Evolutionary conservation across 1,284 basidiomycete species (phyloP), one percentile per base, ranked within the genome.

Genomic region (Ustilago hordei): DNA sequence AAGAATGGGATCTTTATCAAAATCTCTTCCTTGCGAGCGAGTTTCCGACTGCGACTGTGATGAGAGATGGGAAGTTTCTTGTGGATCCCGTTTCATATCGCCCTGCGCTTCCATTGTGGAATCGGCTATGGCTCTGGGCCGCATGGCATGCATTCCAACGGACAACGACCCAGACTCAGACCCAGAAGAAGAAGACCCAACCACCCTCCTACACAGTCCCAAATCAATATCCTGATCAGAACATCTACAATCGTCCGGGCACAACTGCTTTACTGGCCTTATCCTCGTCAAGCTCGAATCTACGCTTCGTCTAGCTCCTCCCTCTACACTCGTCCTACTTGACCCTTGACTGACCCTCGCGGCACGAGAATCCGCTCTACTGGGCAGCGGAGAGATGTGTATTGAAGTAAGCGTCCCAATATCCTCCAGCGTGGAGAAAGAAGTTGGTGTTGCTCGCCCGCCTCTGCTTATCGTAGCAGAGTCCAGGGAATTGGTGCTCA

Each of bases 201-300:
- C 65, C 2, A 66, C 71, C 43, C 75, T 63, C 31, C 75, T 64
- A 57, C 71, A 78, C 34, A 70, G 31, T 7, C 60, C 75, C 9
- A 70, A 58, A 39, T 74, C 64, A 34, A 78, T 67, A 8, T 78
- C 75, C 58, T 74, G 75, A 52, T 78, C 75, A 2, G 75, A 78
- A 55, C 75, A 78, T 48, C 75, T 68, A 47, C 71, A 78, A 31
- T 75, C 71, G n/a, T 54, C 68, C 3, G 75, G 75, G 39, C 71
- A 78, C 38, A 69, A 36, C 38, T 66, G 64, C 13, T 60, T 54
- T 15, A 8, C 38, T 12, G 38, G 17, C 4, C 41, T 43, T 19
- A 55, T 39, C 28, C 55, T 53, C 35, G 41, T 45, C n/a, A 17
- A 15, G 32, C 34, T 55, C 43, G 60, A 61, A 47, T 70, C 55